Evolutionary conservation across 148 eudicot species (phyloP).

Genomic region (Vaccinium darrowii): DNA sequence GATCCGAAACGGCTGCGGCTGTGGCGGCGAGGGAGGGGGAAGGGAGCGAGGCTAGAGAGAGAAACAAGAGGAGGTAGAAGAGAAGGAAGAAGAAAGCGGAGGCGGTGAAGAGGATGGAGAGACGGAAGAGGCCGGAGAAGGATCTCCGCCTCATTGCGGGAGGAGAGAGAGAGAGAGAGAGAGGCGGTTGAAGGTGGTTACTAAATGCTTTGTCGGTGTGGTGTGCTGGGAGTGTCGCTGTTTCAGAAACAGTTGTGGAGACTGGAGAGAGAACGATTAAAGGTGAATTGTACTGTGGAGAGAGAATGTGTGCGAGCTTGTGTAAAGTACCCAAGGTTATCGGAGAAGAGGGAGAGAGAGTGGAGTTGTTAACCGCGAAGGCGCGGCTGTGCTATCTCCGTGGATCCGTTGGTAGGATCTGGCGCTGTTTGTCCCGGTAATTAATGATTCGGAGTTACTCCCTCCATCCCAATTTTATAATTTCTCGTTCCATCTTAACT

Average conservation of each 20-base stretch:
- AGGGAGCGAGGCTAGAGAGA: constrained; percentile 13
- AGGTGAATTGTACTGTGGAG: background rate
- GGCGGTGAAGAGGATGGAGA: background rate
- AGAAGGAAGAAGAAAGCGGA: background rate
- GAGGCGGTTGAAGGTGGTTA: background rate
- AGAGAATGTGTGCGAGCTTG: fast-evolving
- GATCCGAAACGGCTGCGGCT: constrained; percentile 9
- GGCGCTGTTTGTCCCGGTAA: too few species aligned
- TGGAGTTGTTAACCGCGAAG: too few species aligned
- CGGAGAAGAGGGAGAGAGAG: too few species aligned
- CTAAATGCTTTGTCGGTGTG: background rate
- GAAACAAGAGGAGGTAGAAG: constrained; percentile 17
- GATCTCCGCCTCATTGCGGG: constrained; percentile 24
- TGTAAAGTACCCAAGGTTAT: too few species aligned
- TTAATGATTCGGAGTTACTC: too few species aligned
- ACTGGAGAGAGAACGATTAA: background rate
- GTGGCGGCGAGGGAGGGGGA: constrained; percentile 15
- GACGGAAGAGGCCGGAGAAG: constrained; percentile 1
- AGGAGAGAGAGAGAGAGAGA: too few species aligned
- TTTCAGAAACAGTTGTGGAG: constrained; percentile 10
- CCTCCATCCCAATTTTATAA: too few species aligned
- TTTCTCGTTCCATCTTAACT: too few species aligned
- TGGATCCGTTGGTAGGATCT: too few species aligned
- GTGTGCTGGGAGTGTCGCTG: background rate
- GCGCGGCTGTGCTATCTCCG: too few species aligned